A percentile compares a stretch with the other conserved stretches of the same genome.
phyloP scores from a whole-genome alignment of 2,329 filamentous ascomycete genomes.

The Ceratocystis colombiana region DNA sequence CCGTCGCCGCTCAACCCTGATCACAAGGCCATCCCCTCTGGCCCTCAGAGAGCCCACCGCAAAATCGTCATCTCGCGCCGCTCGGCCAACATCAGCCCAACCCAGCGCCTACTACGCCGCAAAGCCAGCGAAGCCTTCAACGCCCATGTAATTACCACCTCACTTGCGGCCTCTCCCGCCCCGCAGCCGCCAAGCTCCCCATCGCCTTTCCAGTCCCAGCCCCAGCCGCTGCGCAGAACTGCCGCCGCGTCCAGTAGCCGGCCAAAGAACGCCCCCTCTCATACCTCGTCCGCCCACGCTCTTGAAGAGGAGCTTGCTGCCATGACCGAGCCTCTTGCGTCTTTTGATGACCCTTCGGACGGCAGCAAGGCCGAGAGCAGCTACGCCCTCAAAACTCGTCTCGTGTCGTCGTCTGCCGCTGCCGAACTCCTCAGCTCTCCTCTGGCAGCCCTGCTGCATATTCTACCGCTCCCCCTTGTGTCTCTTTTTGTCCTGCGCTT shows the following conservation, averaged over 20 bases:
- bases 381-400: not conserved
- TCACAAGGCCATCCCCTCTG: constrained; percentile 10
- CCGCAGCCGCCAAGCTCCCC: constrained; percentile 17
- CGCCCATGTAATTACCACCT: constrained; percentile 24
- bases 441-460: constrained; percentile 12
- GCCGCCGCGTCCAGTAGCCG: not conserved
- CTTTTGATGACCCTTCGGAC: constrained; percentile 14
- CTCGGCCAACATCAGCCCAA: constrained; percentile 23
- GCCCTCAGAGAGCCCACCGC: constrained; percentile 19
- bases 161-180: constrained; percentile 18
- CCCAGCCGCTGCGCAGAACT: constrained; percentile 14
- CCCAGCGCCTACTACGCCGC: constrained; percentile 24
- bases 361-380: not conserved
- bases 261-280: not conserved
- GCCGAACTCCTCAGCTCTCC: constrained; percentile 12
- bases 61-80: constrained; percentile 22
- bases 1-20: constrained; percentile 25
- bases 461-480: constrained; percentile 20
- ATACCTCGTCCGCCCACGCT: not conserved
- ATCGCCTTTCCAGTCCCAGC: not conserved
- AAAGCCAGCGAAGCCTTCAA: constrained; percentile 25
- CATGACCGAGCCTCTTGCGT: constrained; percentile 18
- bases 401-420: constrained; percentile 6
- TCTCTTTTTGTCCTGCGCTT: constrained; percentile 20
- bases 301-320: not conserved